Base-by-base conservation (phyloP, 768 basidiomycete genomes). In the Suillus decipiens region DNA sequence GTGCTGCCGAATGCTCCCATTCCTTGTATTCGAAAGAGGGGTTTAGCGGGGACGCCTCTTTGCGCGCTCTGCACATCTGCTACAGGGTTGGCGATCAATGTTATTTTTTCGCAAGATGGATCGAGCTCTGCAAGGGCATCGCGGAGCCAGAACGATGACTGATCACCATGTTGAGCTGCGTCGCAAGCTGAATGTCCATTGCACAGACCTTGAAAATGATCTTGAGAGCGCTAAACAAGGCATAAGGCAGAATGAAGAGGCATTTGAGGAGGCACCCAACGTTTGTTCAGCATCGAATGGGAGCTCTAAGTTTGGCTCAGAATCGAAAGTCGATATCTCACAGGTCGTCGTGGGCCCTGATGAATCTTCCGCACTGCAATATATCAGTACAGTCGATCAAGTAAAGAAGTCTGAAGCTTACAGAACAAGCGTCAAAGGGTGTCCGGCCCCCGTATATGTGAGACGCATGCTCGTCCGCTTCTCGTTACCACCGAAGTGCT, bases 111-210 rank as follows among this genome's bases (percentile, higher is more conserved):
- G 72, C 89, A 93, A 0, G 93, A 91, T 19, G 93, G 85, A 68
- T 98, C 95, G 15, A 99, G 81, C 71, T 98, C 96, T 12, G 89
- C 88, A 15, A 98, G 83, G 0, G 96, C 95, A 63, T 97, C 95
- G 48, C 92, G 88, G 39, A 99, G 88, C 93, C 95, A 96, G 6
- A 91, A 95, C 3, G 96, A 96, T 86, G 74, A 75, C 74, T 75
- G 12, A 61, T 19, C 17, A 31, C 11, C 12, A 2, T n/a, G 47
- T 39, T n/a, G 17, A 50, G 56, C 33, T 41, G 33, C 12, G 41
- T 45, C n/a, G 19, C 9, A 50, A 63, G 2, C 17, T 34, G 9
- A 3, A 42, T 59, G 45, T 39, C 36, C 57, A 42, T 22, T 14
- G 50, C 61, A 64, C 77, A 53, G 62, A 89, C 91, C 80, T 94